Percentiles rank a stretch among this genome's conserved stretches.
Evolutionary conservation across 768 basidiomycete species (phyloP).

Genomic region (Ephemerocybe angulata): DNA sequence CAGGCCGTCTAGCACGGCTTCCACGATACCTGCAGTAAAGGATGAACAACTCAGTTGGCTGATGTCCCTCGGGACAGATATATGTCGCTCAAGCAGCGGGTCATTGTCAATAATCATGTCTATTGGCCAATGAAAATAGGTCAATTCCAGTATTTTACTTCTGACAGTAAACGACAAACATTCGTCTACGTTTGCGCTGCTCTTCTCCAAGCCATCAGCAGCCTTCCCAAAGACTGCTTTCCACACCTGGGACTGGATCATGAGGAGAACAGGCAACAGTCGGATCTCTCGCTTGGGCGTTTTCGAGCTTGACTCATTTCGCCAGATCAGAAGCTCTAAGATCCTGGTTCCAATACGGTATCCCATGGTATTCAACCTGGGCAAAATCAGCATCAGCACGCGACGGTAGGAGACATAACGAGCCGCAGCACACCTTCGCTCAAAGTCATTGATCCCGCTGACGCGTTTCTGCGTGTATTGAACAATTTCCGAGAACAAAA

Average conservation of each 20-base stretch:
- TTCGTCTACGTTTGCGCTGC: conserved; percentile 95
- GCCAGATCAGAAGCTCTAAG: conserved; percentile 83
- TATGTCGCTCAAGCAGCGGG: conserved; percentile 84
- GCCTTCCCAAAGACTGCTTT: conserved; percentile 89
- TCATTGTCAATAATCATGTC: conserved; percentile 99
- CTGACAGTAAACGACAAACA: conserved; percentile 45
- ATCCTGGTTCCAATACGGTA: conserved; percentile 88
- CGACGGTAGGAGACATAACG: not conserved
- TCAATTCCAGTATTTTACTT: conserved; percentile 8
- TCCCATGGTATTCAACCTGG: conserved; percentile 85
- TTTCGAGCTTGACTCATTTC: conserved; percentile 72
- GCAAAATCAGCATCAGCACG: conserved; percentile 6
- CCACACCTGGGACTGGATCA: conserved; percentile 94
- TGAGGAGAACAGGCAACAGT: conserved; percentile 88
- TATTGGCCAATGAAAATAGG: conserved; percentile 27
- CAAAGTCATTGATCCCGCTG: conserved; percentile 90
- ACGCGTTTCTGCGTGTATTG: conserved; percentile 97
- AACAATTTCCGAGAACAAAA: conserved; percentile 90
- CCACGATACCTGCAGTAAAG: conserved; percentile 94
- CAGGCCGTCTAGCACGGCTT: conserved; percentile 91
- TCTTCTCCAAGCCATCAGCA: conserved; percentile 94
- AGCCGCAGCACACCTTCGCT: conserved; percentile 63
- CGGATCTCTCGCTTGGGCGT: conserved; percentile 91
- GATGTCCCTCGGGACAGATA: conserved; percentile 94
- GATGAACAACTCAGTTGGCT: conserved; percentile 95